phyloP scores from a whole-genome alignment of 495 filamentous ascomycete species.

The Bathelium albidoporum region DNA sequence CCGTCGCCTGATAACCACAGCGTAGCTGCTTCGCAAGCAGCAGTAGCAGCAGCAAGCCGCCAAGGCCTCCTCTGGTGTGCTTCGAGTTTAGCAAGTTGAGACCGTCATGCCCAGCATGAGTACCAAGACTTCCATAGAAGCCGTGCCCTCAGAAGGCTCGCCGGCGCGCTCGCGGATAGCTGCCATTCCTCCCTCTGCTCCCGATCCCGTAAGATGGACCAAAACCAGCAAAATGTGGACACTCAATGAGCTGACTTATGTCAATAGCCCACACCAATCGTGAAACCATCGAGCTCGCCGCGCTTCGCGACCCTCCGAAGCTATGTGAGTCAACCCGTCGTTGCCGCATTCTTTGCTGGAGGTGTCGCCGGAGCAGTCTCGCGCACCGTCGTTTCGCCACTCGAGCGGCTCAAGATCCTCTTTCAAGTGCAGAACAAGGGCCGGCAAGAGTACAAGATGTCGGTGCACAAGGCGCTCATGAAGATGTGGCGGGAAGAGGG shows the following conservation, averaged over 20 bases:
- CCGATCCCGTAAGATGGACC: not conserved
- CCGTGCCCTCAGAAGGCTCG: not conserved
- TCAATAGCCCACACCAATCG: not conserved
- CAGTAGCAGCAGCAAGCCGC: not conserved
- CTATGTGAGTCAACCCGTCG: constrained; percentile 59
- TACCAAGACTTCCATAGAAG: constrained; percentile 1
- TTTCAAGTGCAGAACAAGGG: constrained; percentile 89
- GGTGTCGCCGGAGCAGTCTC: constrained; percentile 96
- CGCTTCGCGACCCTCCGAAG: not conserved
- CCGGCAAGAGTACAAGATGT: constrained; percentile 83
- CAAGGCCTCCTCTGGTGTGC: not conserved
- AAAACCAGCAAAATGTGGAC: not conserved
- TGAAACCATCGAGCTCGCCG: not conserved
- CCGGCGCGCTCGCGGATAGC: not conserved
- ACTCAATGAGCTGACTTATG: not conserved
- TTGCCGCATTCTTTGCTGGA: constrained; percentile 90
- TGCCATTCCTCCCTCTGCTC: not conserved
- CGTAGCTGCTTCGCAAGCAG: not conserved
- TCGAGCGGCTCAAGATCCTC: constrained; percentile 94
- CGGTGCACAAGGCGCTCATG: constrained; percentile 71
- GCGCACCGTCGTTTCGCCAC: constrained; percentile 86
- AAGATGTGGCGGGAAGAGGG: constrained; percentile 98
- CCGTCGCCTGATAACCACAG: not conserved
- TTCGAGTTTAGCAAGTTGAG: not conserved
- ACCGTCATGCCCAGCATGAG: not conserved